phyloP scores from a whole-genome alignment of 164 flowering plant species.

The Buxus sempervirens region DNA sequence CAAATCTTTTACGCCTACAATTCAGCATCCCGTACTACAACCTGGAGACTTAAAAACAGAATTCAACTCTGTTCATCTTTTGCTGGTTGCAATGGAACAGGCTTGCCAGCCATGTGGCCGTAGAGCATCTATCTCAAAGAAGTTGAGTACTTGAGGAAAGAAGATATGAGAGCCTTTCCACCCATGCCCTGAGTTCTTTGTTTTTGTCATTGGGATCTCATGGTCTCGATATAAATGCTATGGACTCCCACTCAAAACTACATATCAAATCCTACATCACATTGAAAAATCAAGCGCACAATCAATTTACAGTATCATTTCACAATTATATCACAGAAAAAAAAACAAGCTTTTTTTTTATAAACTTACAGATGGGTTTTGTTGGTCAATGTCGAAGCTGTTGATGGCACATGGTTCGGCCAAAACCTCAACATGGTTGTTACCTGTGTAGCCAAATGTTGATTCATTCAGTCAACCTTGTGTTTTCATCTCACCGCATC shows the following conservation, averaged over 20 bases:
- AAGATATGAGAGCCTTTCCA: neutral
- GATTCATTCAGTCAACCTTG: too few relatives aligned
- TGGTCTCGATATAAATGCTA: constrained; percentile 54
- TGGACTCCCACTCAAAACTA: constrained; percentile 90
- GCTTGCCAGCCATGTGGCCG: constrained; percentile 95
- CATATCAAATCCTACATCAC: constrained; percentile 70
- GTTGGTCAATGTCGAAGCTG: constrained; percentile 80
- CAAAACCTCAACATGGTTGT: constrained; percentile 62
- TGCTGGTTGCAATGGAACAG: constrained; percentile 85
- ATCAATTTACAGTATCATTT: neutral
- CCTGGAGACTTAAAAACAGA: neutral
- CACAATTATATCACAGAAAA: neutral
- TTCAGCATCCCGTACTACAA: neutral
- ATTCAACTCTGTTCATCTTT: constrained; percentile 6
- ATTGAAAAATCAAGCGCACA: neutral
- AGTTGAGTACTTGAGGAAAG: constrained; percentile 1
- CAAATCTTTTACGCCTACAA: constrained; percentile 49
- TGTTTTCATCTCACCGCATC: too few relatives aligned
- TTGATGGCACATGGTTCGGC: constrained; percentile 91
- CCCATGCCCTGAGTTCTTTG: neutral
- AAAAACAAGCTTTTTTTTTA: too few relatives aligned
- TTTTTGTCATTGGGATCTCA: constrained; percentile 13
- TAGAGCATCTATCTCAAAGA: constrained; percentile 46
- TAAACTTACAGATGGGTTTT: constrained; percentile 82
- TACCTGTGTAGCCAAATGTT: constrained; percentile 37